A percentile compares a stretch with the other conserved stretches of the same genome.
These are phyloP conservation scores for Arxiozyma bovina DNA, from an alignment of 1,139 yeast species.

Conservation along the genomic window DNA sequence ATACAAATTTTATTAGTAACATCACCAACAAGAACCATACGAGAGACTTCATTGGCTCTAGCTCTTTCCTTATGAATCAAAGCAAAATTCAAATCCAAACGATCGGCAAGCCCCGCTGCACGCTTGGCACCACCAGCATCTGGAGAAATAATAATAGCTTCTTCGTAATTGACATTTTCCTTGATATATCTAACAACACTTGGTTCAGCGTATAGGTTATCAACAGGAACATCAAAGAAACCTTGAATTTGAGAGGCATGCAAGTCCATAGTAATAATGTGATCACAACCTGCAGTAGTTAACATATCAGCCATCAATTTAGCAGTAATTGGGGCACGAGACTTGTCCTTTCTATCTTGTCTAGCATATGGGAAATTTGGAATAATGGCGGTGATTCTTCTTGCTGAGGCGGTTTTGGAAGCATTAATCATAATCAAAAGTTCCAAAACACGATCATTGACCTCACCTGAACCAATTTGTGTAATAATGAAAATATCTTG, in stretches of 20 bases:
- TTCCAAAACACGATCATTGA: constrained; percentile 84
- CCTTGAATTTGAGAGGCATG: constrained; percentile 98
- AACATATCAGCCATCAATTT: constrained; percentile 91
- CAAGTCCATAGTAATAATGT: constrained; percentile 93
- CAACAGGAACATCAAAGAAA: constrained; percentile 91
- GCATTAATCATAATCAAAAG: constrained; percentile 88
- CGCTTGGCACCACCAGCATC: constrained; percentile 99
- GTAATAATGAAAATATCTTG: constrained; percentile 84
- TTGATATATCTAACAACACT: constrained; percentile 80
- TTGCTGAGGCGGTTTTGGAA: constrained; percentile 89
- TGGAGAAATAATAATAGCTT: constrained; percentile 85
- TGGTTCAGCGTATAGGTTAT: constrained; percentile 92
- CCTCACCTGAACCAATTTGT: constrained; percentile 88
- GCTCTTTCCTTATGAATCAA: constrained; percentile 95
- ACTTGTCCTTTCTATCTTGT: constrained; percentile 93
- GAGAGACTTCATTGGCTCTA: constrained; percentile 84
- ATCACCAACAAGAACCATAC: constrained; percentile 96
- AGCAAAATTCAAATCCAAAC: constrained; percentile 87
- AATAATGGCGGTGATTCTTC: constrained; percentile 88
- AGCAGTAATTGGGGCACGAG: constrained; percentile 96
- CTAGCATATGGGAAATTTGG: constrained; percentile 97
- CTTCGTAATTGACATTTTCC: constrained; percentile 57
- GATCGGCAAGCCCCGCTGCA: constrained; percentile 92
- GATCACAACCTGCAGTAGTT: constrained; percentile 93
- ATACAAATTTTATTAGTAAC: constrained; percentile 81